Evolutionary conservation across 2,329 filamentous ascomycete species (phyloP).

Genomic region (Uncinocarpus reesii): DNA sequence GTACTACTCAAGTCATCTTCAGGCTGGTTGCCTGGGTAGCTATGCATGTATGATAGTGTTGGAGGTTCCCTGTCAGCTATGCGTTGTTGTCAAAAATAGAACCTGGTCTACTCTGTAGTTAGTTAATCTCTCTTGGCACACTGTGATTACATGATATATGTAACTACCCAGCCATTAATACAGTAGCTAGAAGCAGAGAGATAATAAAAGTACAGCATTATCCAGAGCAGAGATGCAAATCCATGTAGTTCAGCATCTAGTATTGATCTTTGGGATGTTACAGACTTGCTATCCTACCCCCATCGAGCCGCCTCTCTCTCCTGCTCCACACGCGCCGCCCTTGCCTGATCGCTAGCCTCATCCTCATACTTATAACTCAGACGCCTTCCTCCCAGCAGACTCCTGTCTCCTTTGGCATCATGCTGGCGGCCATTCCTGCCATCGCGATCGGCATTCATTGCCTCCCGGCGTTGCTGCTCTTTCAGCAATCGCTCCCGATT

Average conservation of each 20-base stretch:
- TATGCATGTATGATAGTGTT: no score
- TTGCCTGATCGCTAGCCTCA: constrained; percentile 31
- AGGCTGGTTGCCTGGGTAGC: no score
- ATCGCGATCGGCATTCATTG: constrained; percentile 27
- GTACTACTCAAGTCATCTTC: no score
- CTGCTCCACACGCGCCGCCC: constrained; percentile 29
- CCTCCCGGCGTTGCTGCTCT: constrained; percentile 56
- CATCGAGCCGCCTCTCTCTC: constrained; percentile 32
- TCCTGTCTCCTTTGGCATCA: constrained; percentile 28
- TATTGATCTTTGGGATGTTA: neutral
- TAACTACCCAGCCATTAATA: no score
- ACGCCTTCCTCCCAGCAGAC: constrained; percentile 27
- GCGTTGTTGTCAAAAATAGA: no score
- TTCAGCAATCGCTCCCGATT: constrained; percentile 52
- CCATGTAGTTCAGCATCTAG: neutral
- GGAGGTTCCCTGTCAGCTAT: no score
- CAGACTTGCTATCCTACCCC: constrained; percentile 16
- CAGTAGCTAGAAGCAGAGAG: no score
- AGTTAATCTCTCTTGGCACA: no score
- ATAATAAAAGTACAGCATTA: no score
- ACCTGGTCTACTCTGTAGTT: no score
- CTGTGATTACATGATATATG: no score
- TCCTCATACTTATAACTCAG: constrained; percentile 44
- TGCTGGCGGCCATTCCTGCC: constrained; percentile 27
- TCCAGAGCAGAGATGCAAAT: no score